These are phyloP conservation scores for Dactylonectria estremocensis DNA, from an alignment of 2,329 filamentous ascomycete species.

Conservation along the genomic window DNA sequence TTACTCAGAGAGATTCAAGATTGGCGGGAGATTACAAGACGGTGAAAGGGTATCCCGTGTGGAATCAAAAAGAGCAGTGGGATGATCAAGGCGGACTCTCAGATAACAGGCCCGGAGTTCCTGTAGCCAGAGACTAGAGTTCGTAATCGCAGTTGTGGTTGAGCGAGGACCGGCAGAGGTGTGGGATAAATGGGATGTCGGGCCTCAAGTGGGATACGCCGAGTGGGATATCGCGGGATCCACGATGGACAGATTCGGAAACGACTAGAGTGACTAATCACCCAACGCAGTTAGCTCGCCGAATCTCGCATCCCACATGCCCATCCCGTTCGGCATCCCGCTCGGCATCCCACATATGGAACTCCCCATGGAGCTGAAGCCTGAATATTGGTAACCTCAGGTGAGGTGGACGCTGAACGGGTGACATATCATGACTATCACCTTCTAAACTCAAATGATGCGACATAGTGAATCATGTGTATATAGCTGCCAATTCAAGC, in stretches of 20 bases:
- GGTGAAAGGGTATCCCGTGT: neutral
- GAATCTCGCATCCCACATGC: neutral
- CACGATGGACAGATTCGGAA: conserved; percentile 1
- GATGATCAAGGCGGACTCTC: neutral
- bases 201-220: conserved; percentile 29
- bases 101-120: neutral
- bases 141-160: conserved; percentile 37
- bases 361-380: neutral
- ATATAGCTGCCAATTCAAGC: conserved; percentile 14
- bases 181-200: conserved; percentile 43
- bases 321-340: conserved; percentile 30
- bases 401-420: neutral
- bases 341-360: conserved; percentile 31
- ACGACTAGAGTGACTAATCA: conserved; percentile 20
- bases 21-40: neutral
- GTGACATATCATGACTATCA: neutral
- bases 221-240: conserved; percentile 36
- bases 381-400: conserved; percentile 16
- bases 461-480: neutral
- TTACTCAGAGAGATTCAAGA: conserved; percentile 5
- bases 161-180: conserved; percentile 6
- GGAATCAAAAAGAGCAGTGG: neutral
- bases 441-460: neutral
- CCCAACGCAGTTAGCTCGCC: conserved; percentile 20
- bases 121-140: conserved; percentile 30